These are phyloP conservation scores for Echinosophora koreensis DNA, from an alignment of 306 rosid species.

Conservation along the genomic window DNA sequence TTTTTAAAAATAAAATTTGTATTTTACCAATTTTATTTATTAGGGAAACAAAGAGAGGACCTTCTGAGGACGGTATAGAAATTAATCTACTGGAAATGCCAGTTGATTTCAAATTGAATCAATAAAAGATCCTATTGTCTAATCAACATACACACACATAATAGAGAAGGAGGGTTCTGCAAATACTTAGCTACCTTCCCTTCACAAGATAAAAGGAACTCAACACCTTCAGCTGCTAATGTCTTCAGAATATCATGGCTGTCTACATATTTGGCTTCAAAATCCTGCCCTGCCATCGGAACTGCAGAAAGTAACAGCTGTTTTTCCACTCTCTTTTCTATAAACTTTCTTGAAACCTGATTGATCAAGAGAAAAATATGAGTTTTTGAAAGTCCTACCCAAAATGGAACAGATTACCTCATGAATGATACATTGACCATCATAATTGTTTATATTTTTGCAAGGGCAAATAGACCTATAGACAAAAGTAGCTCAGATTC, in stretches of 20 bases:
- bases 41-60: not conserved
- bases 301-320: constrained; percentile 46
- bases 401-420: constrained; percentile 30
- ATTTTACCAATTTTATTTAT: not conserved
- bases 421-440: constrained; percentile 1
- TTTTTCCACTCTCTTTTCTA: constrained; percentile 37
- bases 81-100: not conserved
- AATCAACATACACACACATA: constrained; percentile 18
- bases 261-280: constrained; percentile 51
- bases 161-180: constrained; percentile 27
- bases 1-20: not conserved
- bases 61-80: constrained; percentile 14
- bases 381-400: not conserved
- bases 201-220: constrained; percentile 74
- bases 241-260: constrained; percentile 54
- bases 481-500: constrained; percentile 39
- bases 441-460: constrained; percentile 22
- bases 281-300: constrained; percentile 65
- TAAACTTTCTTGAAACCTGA: constrained; percentile 44
- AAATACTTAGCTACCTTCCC: constrained; percentile 63
- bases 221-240: constrained; percentile 77
- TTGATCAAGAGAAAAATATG: constrained; percentile 45
- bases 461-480: constrained; percentile 32
- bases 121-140: constrained; percentile 23
- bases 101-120: constrained; percentile 31